These are phyloP conservation scores for Citrus medica DNA, from an alignment of 345 rosid genomes.

Conservation along the genomic window DNA sequence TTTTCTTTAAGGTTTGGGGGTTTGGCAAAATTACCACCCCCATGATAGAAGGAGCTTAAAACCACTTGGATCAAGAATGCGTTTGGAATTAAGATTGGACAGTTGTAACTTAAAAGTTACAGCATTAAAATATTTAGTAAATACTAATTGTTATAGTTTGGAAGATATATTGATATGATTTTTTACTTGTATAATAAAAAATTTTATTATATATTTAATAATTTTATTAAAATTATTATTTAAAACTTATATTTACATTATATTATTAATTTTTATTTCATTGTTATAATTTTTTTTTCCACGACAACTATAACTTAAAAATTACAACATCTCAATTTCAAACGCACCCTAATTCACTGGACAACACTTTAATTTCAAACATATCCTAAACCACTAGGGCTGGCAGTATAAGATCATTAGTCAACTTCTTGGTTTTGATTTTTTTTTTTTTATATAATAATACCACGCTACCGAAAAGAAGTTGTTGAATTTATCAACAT, in stretches of 20 bases:
- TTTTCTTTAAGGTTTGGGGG: no score
- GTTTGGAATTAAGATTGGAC: no score
- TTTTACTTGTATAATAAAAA: no score
- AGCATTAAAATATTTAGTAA: fast-evolving
- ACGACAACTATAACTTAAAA: no score
- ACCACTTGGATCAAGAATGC: fast-evolving
- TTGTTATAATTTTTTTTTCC: no score
- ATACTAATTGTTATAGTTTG: fast-evolving
- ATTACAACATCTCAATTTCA: fast-evolving
- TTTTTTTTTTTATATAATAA: neutral
- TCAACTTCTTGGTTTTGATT: neutral
- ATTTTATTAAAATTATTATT: no score
- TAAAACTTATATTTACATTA: no score
- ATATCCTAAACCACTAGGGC: fast-evolving
- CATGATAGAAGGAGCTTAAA: no score
- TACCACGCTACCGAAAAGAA: neutral
- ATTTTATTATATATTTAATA: no score
- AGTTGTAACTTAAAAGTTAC: no score
- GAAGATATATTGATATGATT: no score
- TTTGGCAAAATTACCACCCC: no score
- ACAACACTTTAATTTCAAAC: fast-evolving
- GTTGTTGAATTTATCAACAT: neutral
- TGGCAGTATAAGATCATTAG: neutral
- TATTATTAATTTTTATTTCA: fast-evolving
- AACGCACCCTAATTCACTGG: fast-evolving